Evolutionary conservation across 345 rosid genomes (phyloP), one percentile per base, ranked within the genome.

Genomic region (Firmiana major): DNA sequence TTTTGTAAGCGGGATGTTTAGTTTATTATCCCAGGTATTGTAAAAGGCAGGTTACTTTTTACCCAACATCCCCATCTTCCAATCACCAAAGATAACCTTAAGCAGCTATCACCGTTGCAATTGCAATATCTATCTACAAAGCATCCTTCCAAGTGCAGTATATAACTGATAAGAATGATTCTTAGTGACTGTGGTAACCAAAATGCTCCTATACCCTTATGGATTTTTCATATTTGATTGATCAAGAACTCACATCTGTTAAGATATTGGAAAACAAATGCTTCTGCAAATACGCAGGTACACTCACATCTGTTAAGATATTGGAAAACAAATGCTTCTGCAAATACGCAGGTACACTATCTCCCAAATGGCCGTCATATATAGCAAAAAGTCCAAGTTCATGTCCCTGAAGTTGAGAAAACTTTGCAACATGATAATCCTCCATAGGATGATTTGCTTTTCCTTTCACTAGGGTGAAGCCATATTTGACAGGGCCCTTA

Each of bases 401-500:
- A 3, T 75, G 89, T 48, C 89, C 89, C 0, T 76, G 83, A 2
- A 60, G 12, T 38, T 84, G 86, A 13, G 79, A 69, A 74, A 91
- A 88, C 67, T 91, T 91, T 2, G 94, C 90, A 16, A 91, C 92
- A 76, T 91, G 89, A 76, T 87, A 91, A 79, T 91, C 94, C 77
- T 91, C 94, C 94, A 91, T 91, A 3, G 94, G 92, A 82, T 90
- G 94, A 81, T 84, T 89, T 28, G 92, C 94, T 86, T 89, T 90
- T 57, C 94, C 94, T 83, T 90, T 90, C 21, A 86, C 85, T 58
- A 90, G 80, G 75, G 85, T 86, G 74, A 85, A 90, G 24, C 94
- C 94, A 78, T 80, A 90, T 78, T 83, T 90, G 34, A 84, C 73
- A 46, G 79, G 83, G n/a, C 88, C 87, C 15, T 80, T 84, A 9